Percentiles rank a stretch among this genome's conserved stretches.
Evolutionary conservation across 306 rosid species (phyloP).

Genomic region (Rosa chinensis): DNA sequence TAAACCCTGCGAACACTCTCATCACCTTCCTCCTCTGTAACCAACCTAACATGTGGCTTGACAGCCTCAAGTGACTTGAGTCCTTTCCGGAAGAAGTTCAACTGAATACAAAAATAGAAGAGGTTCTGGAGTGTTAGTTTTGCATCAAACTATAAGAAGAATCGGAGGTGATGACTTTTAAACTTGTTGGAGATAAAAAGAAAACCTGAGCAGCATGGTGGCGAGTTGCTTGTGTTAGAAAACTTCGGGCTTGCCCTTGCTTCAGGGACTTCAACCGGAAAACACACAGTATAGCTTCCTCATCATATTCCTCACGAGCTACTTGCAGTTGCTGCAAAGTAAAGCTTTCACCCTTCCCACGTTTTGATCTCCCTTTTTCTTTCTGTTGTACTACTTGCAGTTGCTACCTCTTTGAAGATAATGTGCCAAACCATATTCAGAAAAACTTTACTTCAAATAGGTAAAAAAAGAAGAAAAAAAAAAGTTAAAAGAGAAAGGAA

Average conservation of each 20-base stretch:
- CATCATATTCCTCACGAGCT: slow-evolving; percentile 67
- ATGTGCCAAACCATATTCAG: slow-evolving; percentile 44
- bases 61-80: slow-evolving; percentile 81
- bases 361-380: slow-evolving; percentile 78
- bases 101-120: slow-evolving; percentile 41
- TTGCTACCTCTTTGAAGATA: slow-evolving; percentile 63
- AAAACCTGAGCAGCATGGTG: slow-evolving; percentile 89
- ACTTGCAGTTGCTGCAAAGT: slow-evolving; percentile 61
- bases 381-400: slow-evolving; percentile 41
- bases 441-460: slow-evolving; percentile 15
- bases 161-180: slow-evolving; percentile 13
- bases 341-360: slow-evolving; percentile 62
- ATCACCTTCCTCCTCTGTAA: slow-evolving; percentile 52
- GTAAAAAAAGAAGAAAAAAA: slow-evolving; percentile 12
- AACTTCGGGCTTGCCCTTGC: slow-evolving; percentile 87
- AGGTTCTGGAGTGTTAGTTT: neutral
- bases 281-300: slow-evolving; percentile 70
- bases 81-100: slow-evolving; percentile 87
- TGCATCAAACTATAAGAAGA: slow-evolving; percentile 18
- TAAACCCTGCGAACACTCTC: too few species aligned
- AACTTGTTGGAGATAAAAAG: slow-evolving; percentile 11
- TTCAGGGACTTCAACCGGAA: slow-evolving; percentile 81
- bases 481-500: slow-evolving; percentile 16
- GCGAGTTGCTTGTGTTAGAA: slow-evolving; percentile 91
- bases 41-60: slow-evolving; percentile 74